Percentiles rank a stretch among this genome's conserved stretches.
These are phyloP conservation scores for Eragrostis nindensis DNA, from an alignment of 176 grass and related monocot genomes.

Conservation along the genomic window DNA sequence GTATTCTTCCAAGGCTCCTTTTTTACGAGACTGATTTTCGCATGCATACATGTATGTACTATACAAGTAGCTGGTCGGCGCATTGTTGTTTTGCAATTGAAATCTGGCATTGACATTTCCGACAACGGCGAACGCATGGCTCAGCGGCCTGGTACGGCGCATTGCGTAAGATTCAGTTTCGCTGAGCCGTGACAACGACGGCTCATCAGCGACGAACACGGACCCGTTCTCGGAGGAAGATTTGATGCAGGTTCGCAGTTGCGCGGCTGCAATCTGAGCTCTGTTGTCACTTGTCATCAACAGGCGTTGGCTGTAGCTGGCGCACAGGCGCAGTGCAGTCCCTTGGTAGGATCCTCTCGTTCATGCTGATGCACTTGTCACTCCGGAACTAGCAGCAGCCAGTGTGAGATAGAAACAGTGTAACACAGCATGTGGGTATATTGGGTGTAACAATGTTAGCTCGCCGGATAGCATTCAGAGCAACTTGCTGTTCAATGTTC, in stretches of 20 bases:
- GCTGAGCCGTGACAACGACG: not conserved
- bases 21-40: not conserved
- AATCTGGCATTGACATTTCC: constrained; percentile 1
- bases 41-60: too few species aligned
- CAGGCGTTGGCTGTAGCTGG: constrained; percentile 15
- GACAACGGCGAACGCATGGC: not conserved
- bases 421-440: not conserved
- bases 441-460: not conserved
- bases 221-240: not conserved
- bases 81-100: not conserved
- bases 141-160: not conserved
- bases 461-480: not conserved
- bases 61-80: not conserved
- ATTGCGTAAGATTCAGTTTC: not conserved
- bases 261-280: not conserved
- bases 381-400: not conserved
- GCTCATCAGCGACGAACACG: not conserved
- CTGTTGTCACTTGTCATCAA: constrained; percentile 32
- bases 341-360: not conserved
- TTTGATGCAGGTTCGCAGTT: constrained; percentile 6
- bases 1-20: not conserved
- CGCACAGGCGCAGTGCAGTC: not conserved
- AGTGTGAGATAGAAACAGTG: not conserved
- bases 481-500: constrained; percentile 24
- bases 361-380: not conserved